Conservation (phyloP, 495 filamentous ascomycete species). For the Baudoinia panamericana region DNA sequence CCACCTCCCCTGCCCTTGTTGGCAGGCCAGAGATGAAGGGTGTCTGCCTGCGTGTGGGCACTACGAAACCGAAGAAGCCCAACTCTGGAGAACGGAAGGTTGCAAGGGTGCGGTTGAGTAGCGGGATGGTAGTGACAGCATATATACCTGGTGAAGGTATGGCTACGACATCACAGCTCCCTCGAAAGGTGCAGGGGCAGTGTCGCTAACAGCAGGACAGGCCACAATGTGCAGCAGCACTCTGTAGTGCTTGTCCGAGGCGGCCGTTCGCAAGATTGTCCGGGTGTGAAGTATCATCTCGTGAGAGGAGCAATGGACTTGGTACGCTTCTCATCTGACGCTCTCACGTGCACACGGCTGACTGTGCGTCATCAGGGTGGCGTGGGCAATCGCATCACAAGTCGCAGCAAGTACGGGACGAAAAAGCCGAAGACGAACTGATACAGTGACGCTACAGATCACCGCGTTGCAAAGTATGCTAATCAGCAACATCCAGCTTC, state of each 20-base stretch:
- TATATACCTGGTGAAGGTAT: constrained; percentile 90
- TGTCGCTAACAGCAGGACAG: constrained; percentile 27
- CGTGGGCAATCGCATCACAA: constrained; percentile 67
- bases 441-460: too few species aligned
- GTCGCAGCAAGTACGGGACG: constrained; percentile 91
- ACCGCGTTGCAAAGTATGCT: too few species aligned
- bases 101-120: constrained; percentile 75
- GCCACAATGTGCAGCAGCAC: constrained; percentile 98
- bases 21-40: constrained; percentile 76
- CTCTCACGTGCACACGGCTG: neutral
- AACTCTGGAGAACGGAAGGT: constrained; percentile 94
- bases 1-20: constrained; percentile 71
- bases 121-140: constrained; percentile 69
- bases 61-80: constrained; percentile 94
- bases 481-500: too few species aligned
- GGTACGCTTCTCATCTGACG: constrained; percentile 45
- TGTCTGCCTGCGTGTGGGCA: constrained; percentile 83
- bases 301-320: constrained; percentile 88
- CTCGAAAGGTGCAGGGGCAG: too few species aligned
- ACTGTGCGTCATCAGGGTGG: constrained; percentile 63
- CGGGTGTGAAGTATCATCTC: constrained; percentile 90
- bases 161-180: too few species aligned
- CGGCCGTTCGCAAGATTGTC: constrained; percentile 88
- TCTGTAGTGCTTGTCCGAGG: constrained; percentile 88
- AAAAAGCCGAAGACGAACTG: constrained; percentile 84